These are phyloP conservation scores for Alternaria rosae DNA, from an alignment of 2,329 filamentous ascomycete species.

Conservation along the genomic window DNA sequence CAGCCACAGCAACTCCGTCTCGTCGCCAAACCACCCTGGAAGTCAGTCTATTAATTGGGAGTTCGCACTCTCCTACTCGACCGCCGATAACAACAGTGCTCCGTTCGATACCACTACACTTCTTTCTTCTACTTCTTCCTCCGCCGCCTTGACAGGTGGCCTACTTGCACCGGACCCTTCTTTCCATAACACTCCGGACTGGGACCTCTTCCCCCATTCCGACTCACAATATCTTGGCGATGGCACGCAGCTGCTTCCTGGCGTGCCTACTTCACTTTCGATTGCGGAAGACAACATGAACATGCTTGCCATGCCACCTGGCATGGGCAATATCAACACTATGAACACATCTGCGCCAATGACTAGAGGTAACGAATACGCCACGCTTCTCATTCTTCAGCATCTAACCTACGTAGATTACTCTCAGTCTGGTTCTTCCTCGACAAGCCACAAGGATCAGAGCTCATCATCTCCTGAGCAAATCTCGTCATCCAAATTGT, in stretches of 20 bases:
- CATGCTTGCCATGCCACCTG: conserved; percentile 27
- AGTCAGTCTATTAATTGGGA: conserved; percentile 39
- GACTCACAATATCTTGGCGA: conserved; percentile 34
- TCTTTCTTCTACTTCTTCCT: conserved; percentile 33
- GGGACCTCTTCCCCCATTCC: conserved; percentile 32
- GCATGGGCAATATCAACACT: conserved; percentile 20
- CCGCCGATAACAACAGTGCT: conserved; percentile 27
- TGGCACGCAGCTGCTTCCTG: conserved; percentile 27
- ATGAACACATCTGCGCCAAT: conserved; percentile 30
- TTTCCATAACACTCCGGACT: conserved; percentile 32
- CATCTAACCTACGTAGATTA: conserved; percentile 29
- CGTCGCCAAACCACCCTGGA: conserved; percentile 35
- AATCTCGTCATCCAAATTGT: conserved; percentile 32
- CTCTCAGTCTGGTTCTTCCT: conserved; percentile 38
- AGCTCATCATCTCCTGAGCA: conserved; percentile 38
- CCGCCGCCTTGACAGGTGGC: conserved; percentile 26
- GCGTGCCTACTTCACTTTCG: conserved; percentile 17
- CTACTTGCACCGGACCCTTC: conserved; percentile 26
- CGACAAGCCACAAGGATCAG: conserved; percentile 32
- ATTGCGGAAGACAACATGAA: conserved; percentile 22
- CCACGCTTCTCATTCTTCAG: background rate
- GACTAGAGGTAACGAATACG: conserved; percentile 32
- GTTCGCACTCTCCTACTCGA: conserved; percentile 34
- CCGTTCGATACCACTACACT: conserved; percentile 28
- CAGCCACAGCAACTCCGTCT: conserved; percentile 33